A percentile compares a stretch with the other conserved stretches of the same genome.
phyloP scores from a whole-genome alignment of 1,139 yeast genomes.

The Saccharomyces pastorianus region DNA sequence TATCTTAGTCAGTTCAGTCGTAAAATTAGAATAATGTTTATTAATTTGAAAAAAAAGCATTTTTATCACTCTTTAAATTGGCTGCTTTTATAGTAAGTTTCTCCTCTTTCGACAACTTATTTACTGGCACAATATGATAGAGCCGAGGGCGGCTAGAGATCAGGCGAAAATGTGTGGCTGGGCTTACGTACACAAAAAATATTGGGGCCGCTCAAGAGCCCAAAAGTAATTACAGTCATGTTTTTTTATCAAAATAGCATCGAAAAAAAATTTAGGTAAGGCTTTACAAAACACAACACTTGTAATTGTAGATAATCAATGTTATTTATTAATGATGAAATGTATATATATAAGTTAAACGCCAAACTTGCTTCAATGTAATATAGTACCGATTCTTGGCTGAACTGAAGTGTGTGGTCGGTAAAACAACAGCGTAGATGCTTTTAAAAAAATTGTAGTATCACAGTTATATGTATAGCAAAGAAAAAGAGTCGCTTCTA shows the following conservation, averaged over 20 bases:
- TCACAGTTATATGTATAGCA: background rate
- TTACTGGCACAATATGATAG: background rate
- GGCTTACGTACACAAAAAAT: constrained; percentile 1
- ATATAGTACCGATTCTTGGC: background rate
- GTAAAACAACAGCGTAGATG: background rate
- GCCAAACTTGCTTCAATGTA: background rate
- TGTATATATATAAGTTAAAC: background rate
- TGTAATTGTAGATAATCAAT: background rate
- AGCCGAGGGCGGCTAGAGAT: background rate
- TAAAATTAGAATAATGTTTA: background rate
- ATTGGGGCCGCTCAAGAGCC: background rate
- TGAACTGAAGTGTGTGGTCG: background rate
- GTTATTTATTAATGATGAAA: background rate
- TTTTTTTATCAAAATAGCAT: background rate
- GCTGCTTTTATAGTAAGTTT: background rate
- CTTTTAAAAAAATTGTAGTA: background rate
- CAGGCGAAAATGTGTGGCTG: background rate
- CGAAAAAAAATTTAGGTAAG: background rate
- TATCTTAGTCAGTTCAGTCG: background rate
- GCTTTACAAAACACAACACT: background rate
- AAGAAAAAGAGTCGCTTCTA: background rate
- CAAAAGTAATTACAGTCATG: background rate
- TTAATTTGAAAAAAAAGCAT: background rate
- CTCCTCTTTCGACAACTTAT: background rate
- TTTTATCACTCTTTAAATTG: background rate